A percentile compares a stretch with the other conserved stretches of the same genome.
Conservation (phyloP, 345 rosid species). For the Salix viminalis region DNA sequence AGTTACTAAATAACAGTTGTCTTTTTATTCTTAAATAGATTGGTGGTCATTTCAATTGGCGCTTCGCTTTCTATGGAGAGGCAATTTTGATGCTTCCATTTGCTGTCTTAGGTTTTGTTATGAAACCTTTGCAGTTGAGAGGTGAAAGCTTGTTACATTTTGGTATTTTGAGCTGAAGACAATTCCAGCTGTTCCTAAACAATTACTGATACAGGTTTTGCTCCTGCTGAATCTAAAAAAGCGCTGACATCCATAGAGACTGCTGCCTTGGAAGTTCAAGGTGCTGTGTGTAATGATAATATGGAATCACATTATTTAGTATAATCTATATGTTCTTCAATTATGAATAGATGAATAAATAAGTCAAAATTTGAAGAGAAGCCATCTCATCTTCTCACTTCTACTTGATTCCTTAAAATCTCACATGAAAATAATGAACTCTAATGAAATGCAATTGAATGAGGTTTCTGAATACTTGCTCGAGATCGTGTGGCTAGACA, state of each 20-base stretch:
- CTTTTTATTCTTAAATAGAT: conserved; percentile 43
- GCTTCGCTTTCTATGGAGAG: conserved; percentile 86
- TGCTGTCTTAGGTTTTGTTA: conserved; percentile 62
- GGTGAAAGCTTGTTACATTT: conserved; percentile 37
- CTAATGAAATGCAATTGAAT: not conserved
- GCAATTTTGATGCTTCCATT: conserved; percentile 92
- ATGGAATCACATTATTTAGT: not conserved
- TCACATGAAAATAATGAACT: not conserved
- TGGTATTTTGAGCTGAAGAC: not conserved
- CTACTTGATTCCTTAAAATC: not conserved
- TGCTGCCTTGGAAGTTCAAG: conserved; percentile 41
- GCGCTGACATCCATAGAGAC: conserved; percentile 39
- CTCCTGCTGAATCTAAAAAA: conserved; percentile 40
- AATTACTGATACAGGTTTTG: conserved; percentile 57
- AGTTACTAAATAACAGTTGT: conserved; percentile 1
- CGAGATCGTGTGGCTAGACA: not conserved
- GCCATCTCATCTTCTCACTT: not conserved
- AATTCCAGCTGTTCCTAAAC: conserved; percentile 18
- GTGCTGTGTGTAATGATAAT: conserved; percentile 24
- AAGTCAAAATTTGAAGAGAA: not conserved
- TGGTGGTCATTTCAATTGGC: conserved; percentile 68
- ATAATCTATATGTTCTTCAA: not conserved
- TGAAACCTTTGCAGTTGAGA: conserved; percentile 88
- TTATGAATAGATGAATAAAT: not conserved
- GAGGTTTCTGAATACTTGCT: not conserved